A percentile compares a stretch with the other conserved stretches of the same genome.
Evolutionary conservation across 371 early-diverging fungal genomes (phyloP).

Genomic region (Mortierella sp.): DNA sequence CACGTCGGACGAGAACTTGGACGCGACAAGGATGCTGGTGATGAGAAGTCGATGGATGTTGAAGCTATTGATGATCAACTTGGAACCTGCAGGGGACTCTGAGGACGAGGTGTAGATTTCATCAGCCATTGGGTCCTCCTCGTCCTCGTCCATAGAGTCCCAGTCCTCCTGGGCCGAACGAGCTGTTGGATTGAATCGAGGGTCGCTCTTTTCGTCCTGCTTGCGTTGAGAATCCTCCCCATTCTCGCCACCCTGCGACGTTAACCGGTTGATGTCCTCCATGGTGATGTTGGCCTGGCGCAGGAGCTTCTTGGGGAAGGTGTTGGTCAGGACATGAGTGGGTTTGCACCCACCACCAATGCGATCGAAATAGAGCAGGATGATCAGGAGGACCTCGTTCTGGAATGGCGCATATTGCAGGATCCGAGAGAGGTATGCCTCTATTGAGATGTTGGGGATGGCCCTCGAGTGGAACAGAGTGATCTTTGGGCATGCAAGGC

Average conservation of each 20-base stretch:
- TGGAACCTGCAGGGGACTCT: too few relatives aligned
- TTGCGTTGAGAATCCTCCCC: neutral
- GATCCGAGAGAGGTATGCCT: slow-evolving; percentile 85
- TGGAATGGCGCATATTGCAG: slow-evolving; percentile 92
- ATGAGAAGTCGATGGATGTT: slow-evolving; percentile 92
- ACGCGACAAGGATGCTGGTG: slow-evolving; percentile 81
- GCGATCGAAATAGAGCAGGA: slow-evolving; percentile 87
- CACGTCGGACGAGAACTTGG: slow-evolving; percentile 89
- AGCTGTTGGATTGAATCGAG: neutral
- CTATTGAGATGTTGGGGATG: slow-evolving; percentile 87
- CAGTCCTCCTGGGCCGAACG: slow-evolving; percentile 2
- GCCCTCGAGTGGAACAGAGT: slow-evolving; percentile 89
- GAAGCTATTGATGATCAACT: slow-evolving; percentile 82
- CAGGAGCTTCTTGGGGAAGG: slow-evolving; percentile 41
- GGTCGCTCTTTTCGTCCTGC: slow-evolving; percentile 10
- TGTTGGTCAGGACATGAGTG: slow-evolving; percentile 51
- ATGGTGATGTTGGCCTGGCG: slow-evolving; percentile 44
- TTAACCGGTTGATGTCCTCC: slow-evolving; percentile 32
- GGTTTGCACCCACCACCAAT: slow-evolving; percentile 52
- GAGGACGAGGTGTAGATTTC: too few relatives aligned
- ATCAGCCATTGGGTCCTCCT: too few relatives aligned
- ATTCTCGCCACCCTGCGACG: slow-evolving; percentile 10
- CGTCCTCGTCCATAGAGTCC: slow-evolving; percentile 51
- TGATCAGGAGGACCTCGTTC: slow-evolving; percentile 86
- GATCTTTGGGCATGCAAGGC: slow-evolving; percentile 64